Conservation (phyloP, 2,329 filamentous ascomycete species). For the Pseudophaeomoniella oleicola region DNA sequence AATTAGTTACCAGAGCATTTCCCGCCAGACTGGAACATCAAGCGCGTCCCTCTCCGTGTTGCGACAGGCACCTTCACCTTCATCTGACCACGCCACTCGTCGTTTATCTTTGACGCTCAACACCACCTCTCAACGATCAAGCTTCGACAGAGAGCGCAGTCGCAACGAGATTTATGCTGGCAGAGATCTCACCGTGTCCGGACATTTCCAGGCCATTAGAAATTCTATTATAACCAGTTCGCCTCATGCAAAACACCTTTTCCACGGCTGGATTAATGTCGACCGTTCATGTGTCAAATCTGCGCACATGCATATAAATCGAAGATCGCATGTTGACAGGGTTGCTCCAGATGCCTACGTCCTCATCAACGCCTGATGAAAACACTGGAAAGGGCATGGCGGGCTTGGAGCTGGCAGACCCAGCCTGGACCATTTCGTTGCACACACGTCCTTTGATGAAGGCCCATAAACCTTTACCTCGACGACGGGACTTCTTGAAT, state of each 20-base stretch:
- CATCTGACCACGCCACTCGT: neutral
- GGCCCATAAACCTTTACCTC: conserved; percentile 26
- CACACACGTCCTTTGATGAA: conserved; percentile 19
- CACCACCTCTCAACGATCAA: neutral
- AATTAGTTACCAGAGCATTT: neutral
- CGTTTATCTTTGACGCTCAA: neutral
- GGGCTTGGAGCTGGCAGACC: conserved; percentile 14
- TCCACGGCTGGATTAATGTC: neutral
- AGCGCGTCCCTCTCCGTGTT: neutral
- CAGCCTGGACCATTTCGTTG: conserved; percentile 14
- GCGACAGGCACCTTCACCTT: neutral
- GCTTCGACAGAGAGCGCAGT: neutral
- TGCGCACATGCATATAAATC: neutral
- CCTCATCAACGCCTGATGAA: neutral
- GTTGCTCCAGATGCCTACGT: neutral
- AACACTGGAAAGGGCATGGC: conserved; percentile 14
- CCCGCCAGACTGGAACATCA: neutral
- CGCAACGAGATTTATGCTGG: too few species aligned
- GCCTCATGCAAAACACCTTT: too few species aligned
- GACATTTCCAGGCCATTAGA: neutral
- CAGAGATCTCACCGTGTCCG: too few species aligned
- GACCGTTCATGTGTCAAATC: neutral
- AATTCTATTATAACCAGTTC: too few species aligned
- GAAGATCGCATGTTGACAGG: too few species aligned
- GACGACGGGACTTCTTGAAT: conserved; percentile 15